These are phyloP conservation scores for Gliomastix tumulicola DNA, from an alignment of 2,329 filamentous ascomycete species.

Conservation along the genomic window DNA sequence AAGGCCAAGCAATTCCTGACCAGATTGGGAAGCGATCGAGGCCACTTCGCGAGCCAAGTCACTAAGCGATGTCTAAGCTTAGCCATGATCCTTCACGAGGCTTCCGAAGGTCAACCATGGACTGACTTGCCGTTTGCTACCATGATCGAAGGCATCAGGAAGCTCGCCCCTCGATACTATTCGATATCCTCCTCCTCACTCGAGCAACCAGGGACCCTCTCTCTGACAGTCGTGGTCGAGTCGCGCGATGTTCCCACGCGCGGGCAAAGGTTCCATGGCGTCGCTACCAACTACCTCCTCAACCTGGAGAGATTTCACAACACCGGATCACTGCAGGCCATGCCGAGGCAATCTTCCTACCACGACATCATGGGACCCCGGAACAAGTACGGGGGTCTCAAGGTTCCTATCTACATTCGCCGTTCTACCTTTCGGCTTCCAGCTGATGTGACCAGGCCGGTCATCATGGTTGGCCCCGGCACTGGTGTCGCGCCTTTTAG, in stretches of 20 bases:
- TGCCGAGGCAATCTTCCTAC: not conserved
- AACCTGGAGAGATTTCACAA: conserved; percentile 3
- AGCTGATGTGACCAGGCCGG: conserved; percentile 63
- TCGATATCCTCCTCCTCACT: conserved; percentile 52
- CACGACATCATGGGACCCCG: not conserved
- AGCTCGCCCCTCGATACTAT: conserved; percentile 46
- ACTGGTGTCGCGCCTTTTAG: conserved; percentile 38
- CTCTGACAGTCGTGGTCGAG: conserved; percentile 14
- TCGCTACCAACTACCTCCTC: conserved; percentile 11
- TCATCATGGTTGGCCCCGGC: conserved; percentile 45
- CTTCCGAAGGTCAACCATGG: conserved; percentile 8
- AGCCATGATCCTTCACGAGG: conserved; percentile 9
- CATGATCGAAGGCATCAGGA: conserved; percentile 49
- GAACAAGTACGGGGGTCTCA: conserved; percentile 34
- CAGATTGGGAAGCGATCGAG: conserved; percentile 23
- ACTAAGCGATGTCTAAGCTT: not conserved
- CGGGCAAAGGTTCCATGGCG: conserved; percentile 5
- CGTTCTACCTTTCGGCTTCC: conserved; percentile 95
- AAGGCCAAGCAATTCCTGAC: not conserved
- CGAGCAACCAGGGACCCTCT: conserved; percentile 9
- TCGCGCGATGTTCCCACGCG: conserved; percentile 14
- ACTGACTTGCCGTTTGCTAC: conserved; percentile 30
- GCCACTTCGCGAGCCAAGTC: conserved; percentile 10
- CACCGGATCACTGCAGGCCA: not conserved
- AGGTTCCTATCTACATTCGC: conserved; percentile 81